Evolutionary conservation across 331 rosid genomes (phyloP).

Genomic region (Pyrus hybrid): DNA sequence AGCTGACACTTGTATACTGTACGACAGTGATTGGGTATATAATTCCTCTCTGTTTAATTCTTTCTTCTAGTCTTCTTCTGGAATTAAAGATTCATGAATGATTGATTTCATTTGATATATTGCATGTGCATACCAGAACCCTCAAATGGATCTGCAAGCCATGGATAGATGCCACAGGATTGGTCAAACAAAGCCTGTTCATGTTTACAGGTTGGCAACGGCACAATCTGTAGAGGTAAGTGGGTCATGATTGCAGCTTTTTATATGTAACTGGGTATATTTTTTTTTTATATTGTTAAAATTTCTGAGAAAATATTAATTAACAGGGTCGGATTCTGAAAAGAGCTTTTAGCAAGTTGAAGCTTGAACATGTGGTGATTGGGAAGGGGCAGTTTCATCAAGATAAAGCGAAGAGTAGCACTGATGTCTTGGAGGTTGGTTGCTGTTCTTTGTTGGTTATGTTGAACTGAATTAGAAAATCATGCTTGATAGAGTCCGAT

Average conservation of each 20-base stretch:
- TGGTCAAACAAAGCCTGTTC: constrained; percentile 96
- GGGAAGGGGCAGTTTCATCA: constrained; percentile 91
- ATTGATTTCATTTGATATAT: background rate
- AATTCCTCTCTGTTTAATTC: background rate
- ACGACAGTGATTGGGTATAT: constrained; percentile 96
- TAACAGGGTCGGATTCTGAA: constrained; percentile 84
- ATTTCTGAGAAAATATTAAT: constrained; percentile 11
- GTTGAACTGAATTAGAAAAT: background rate
- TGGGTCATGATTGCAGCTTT: background rate
- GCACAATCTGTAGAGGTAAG: constrained; percentile 92
- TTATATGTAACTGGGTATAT: background rate
- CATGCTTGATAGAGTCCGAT: background rate
- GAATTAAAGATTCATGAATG: background rate
- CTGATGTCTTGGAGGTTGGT: constrained; percentile 47
- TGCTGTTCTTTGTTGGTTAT: background rate
- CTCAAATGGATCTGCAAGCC: constrained; percentile 97
- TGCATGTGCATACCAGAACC: constrained; percentile 55
- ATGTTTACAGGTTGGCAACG: constrained; percentile 91
- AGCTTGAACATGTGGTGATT: constrained; percentile 93
- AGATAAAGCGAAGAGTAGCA: constrained; percentile 39
- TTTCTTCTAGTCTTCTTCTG: background rate
- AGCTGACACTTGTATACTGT: constrained; percentile 95
- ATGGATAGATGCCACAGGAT: constrained; percentile 99
- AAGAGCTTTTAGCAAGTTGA: constrained; percentile 95
- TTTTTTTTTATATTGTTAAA: background rate